Base-by-base conservation (phyloP, 192 early-diverging fungal species). In the Glomus cerebriforme region DNA sequence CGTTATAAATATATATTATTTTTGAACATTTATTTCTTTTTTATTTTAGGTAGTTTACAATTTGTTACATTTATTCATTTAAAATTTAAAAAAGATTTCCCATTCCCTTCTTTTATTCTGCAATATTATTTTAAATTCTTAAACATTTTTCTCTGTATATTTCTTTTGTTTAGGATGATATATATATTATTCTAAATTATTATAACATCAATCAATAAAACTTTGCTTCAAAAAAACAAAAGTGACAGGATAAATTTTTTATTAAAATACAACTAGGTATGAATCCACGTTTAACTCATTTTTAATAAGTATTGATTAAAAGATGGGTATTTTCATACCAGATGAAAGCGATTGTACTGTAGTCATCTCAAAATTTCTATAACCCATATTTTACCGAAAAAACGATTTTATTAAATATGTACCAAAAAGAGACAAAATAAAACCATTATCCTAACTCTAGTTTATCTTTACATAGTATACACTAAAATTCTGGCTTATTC, bases 401-500 rank as follows among this genome's bases (percentile, higher is more conserved):
- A n/a, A n/a, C n/a, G n/a, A n/a, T n/a, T n/a, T n/a, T n/a, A n/a
- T n/a, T n/a, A n/a, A n/a, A n/a, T n/a, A n/a, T n/a, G n/a, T n/a
- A n/a, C n/a, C n/a, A n/a, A n/a, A n/a, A n/a, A n/a, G n/a, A n/a
- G n/a, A n/a, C n/a, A n/a, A n/a, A n/a, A n/a, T n/a, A n/a, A n/a
- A n/a, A n/a, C n/a, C n/a, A n/a, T n/a, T n/a, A n/a, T n/a, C n/a
- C n/a, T n/a, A n/a, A n/a, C n/a, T n/a, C n/a, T n/a, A n/a, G 39
- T 43, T 12, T 43, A 43, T 12, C 39, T 5, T 10, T 43, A 43
- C 39, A n/a, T n/a, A n/a, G n/a, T n/a, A n/a, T n/a, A 43, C 64
- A 27, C 17, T 59, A 49, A 78, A 80, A 80, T 15, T 47, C 7
- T 10, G 67, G 80, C n/a, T 70, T 19, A 22, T 85, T 82, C 24